Percentiles rank a stretch among this genome's conserved stretches.
phyloP scores from a whole-genome alignment of 2,329 filamentous ascomycete genomes.

The Penicillium sp. region DNA sequence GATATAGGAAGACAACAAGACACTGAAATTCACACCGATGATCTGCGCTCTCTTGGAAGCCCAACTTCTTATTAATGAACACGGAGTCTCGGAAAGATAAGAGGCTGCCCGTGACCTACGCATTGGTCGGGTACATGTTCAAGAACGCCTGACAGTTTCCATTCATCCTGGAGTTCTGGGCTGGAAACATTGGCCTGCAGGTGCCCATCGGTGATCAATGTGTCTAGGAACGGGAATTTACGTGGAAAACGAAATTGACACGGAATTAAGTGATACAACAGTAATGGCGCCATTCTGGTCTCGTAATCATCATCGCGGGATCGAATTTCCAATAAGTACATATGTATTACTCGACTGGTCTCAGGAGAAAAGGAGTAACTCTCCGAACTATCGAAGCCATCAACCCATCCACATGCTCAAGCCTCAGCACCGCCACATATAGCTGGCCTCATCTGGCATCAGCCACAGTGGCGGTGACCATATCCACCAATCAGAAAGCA shows the following conservation, averaged over 20 bases:
- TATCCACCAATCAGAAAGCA: conserved; percentile 25
- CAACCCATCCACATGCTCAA: background rate
- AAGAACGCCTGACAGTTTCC: background rate
- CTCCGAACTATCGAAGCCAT: background rate
- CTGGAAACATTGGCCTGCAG: conserved; percentile 4
- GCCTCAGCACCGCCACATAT: conserved; percentile 3
- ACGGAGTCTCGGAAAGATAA: background rate
- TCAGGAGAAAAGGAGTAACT: background rate
- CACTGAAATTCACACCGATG: conserved; percentile 2
- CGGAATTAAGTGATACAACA: conserved; percentile 4
- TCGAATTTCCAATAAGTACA: background rate
- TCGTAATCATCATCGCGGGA: background rate
- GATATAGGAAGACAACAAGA: background rate
- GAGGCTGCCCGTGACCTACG: background rate
- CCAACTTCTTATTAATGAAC: background rate
- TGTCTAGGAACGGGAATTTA: background rate
- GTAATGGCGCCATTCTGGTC: background rate
- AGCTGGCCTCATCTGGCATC: background rate
- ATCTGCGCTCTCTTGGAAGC: background rate
- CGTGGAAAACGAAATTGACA: background rate
- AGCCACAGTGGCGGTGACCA: conserved; percentile 37
- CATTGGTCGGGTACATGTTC: background rate
- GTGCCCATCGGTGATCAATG: conserved; percentile 6
- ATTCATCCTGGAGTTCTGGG: background rate
- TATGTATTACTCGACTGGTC: background rate